Base-by-base conservation (phyloP, 2,329 filamentous ascomycete species). In the Diaporthe vexans region DNA sequence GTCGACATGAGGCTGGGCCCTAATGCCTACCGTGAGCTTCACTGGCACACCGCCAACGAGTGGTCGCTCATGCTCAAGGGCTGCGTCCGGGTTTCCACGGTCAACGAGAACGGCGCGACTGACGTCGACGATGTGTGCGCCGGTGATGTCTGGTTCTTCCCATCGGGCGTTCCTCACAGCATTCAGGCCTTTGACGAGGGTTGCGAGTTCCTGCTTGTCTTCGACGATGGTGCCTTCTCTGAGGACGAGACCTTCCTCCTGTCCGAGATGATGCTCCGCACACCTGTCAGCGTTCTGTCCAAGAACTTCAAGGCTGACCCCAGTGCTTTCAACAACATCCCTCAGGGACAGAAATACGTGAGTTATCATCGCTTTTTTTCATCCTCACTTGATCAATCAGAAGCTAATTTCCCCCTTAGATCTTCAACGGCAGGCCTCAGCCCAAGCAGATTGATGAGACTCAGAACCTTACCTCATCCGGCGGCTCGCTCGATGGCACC, bases 241-340 rank as follows among this genome's bases (percentile, higher is more conserved):
- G 90, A 92, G 80, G 88, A 91, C 72, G 85, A 84, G 59, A 92
- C 90, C 0, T 91, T 91, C 82, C 84, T 92, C 4, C 84, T 90
- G 21, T 86, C 86, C 2, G 87, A 90, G 78, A 84, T 89, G 77
- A 84, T 90, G 73, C 79, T 86, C 48, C 84, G 86, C 29, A 90
- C 87, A 35, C 86, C 86, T 9, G 84, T 86, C 6, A 86, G 86
- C 46, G 87, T 91, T 3, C 83, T 91, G 57, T 85, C 88, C 37
- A 91, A 91, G 80, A 85, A 91, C 77, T 83, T 91, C 40, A 82
- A 86, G 40, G 82, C 87, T 10, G 84, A 88, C 40, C 79, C 87
- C 46, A 81, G 83, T 2, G 85, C 85, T 10, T 88, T 90, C 29
- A 83, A 87, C 40, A 77, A 87, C 59, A 83, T 89, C 3, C 88